Conservation (phyloP, 2,329 filamentous ascomycete species). For the Cercospora sp. region DNA sequence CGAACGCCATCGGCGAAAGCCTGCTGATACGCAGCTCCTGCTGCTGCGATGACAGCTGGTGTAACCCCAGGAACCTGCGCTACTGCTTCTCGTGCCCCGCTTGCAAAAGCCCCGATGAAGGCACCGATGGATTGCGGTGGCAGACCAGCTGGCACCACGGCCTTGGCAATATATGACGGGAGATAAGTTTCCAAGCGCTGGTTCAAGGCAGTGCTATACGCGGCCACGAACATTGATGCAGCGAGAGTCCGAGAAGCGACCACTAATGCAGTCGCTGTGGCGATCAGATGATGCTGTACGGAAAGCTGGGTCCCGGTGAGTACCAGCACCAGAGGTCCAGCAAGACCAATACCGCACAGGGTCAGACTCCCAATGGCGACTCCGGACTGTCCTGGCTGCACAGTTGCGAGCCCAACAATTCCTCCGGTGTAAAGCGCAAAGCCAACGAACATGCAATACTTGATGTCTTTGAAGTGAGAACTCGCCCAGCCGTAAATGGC, state of each 20-base stretch:
- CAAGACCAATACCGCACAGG: not conserved
- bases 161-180: not conserved
- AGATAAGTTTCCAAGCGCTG: not conserved
- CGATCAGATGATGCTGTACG: not conserved
- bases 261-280: not conserved
- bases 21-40: not conserved
- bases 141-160: not conserved
- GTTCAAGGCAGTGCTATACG: not conserved
- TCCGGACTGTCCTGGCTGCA: not conserved
- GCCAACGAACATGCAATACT: not conserved
- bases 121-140: not conserved
- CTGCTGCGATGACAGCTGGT: not conserved
- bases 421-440: not conserved
- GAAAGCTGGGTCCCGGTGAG: not conserved
- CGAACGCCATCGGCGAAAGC: conserved; percentile 21
- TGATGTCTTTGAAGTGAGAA: not conserved
- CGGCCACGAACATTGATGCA: not conserved
- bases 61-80: not conserved
- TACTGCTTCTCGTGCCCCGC: not conserved
- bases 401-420: not conserved
- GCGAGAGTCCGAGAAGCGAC: not conserved
- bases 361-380: not conserved
- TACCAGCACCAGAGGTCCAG: not conserved
- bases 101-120: not conserved
- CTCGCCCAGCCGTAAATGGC: not conserved